Evolutionary conservation across 352 stramenopile genomes (phyloP), one percentile per base, ranked within the genome.

Genomic region (Phytophthora crassamura): DNA sequence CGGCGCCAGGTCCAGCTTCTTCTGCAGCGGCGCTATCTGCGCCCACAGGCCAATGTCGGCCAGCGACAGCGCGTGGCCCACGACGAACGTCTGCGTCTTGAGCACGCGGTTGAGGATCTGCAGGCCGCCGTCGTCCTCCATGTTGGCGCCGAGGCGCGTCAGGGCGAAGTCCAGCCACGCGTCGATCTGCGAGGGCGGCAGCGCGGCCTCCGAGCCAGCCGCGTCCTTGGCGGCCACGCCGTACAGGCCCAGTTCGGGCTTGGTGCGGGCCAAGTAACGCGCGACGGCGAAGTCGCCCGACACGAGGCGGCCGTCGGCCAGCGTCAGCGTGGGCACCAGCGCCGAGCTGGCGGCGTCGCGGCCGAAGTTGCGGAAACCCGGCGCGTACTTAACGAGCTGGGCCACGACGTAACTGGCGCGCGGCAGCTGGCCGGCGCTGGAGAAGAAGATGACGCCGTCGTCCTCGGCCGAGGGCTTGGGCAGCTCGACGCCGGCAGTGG

Each of bases 41-140:
- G 89, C 79, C 90, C 93, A 99, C 8, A 99, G 67, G 7, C 91
- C 93, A 40, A 99, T 80, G 80, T 99, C 98, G 1, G 97, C 98
- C 16, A 99, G 83, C 18, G 96, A 97, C 8, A 99, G 64, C 6
- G 82, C 82, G 70, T 97, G 83, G 34, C 95, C 96, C 6, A 98
- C 89, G 45, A 99, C 73, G 72, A 98, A 99, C 4, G 97, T 99
- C 41, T 88, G 78, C 10, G 82, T 80, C 42, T 85, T 78, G 32
- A 99, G 78, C 41, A 95, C 72, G 8, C 86, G 84, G 72, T 99
- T 82, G 38, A 99, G 68, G 12, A 96, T 93, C 54, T 84, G 80
- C 5, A 94, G 70, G 9, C 89, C 76, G 7, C 66, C 72, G 38
- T 75, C 66, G 57, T 77, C 62, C 32, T 74, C 52, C 16, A 69